phyloP scores from a whole-genome alignment of 106 monocot species.

The Dioscorea dumetorum region DNA sequence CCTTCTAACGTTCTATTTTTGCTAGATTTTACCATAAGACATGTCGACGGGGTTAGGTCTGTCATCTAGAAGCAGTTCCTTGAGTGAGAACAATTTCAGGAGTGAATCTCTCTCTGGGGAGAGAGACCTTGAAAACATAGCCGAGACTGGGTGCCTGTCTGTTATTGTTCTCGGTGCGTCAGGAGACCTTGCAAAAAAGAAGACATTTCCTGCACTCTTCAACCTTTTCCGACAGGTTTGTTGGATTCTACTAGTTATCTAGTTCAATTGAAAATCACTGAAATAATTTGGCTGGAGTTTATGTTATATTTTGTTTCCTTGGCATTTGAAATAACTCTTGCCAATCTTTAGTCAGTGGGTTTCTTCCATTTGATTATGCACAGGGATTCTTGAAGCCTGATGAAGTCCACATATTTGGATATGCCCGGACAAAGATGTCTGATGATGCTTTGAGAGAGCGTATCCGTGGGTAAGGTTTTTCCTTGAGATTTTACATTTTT shows the following conservation, averaged over 20 bases:
- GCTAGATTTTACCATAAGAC: not conserved
- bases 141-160: constrained; percentile 49
- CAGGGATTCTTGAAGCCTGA: constrained; percentile 72
- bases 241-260: not conserved
- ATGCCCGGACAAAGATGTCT: constrained; percentile 88
- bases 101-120: constrained; percentile 25
- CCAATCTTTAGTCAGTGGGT: no score
- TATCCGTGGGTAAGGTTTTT: constrained; percentile 58
- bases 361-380: not conserved
- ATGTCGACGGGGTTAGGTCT: constrained; percentile 14
- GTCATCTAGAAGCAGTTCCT: constrained; percentile 5
- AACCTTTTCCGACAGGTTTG: constrained; percentile 84
- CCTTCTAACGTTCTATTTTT: not conserved
- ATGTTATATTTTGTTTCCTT: no score
- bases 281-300: no score
- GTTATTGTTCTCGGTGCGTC: constrained; percentile 91
- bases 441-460: constrained; percentile 80
- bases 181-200: constrained; percentile 98
- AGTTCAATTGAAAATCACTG: no score
- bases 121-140: constrained; percentile 17
- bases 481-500: no score
- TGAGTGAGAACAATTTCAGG: constrained; percentile 19
- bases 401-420: constrained; percentile 96
- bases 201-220: constrained; percentile 87
- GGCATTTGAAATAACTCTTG: no score